Conservation (phyloP, 768 basidiomycete genomes). For the Pleurotus salmoneostramineus region DNA sequence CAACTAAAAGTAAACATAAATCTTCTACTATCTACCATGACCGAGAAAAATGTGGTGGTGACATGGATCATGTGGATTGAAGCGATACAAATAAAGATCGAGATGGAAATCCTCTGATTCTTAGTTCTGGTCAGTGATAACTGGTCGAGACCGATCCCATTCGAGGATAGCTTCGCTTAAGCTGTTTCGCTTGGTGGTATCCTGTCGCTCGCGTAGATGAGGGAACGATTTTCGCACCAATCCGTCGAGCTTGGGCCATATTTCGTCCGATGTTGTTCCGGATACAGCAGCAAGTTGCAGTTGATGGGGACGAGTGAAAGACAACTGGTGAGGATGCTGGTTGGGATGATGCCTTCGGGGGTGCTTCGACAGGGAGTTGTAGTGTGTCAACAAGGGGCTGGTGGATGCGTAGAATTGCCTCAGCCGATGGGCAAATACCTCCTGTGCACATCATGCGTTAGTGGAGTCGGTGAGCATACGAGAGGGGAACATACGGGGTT, state of each 20-base stretch:
- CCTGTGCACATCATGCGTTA: slow-evolving; percentile 35
- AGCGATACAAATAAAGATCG: no score
- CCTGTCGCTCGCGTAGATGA: slow-evolving; percentile 45
- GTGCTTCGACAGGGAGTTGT: slow-evolving; percentile 28
- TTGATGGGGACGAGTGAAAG: slow-evolving; percentile 39
- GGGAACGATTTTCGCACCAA: slow-evolving; percentile 59
- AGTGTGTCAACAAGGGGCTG: slow-evolving; percentile 77
- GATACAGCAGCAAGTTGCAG: slow-evolving; percentile 56
- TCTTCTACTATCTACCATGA: no score
- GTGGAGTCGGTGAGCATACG: neutral
- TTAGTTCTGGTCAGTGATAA: neutral
- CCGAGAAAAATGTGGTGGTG: neutral
- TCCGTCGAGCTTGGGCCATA: slow-evolving; percentile 80
- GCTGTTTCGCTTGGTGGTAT: slow-evolving; percentile 42
- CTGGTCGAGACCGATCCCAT: neutral
- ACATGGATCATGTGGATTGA: no score
- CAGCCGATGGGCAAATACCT: slow-evolving; percentile 74
- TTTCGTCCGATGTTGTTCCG: slow-evolving; percentile 81
- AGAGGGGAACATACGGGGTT: slow-evolving; percentile 59
- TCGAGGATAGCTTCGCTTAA: slow-evolving; percentile 50
- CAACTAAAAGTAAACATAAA: no score
- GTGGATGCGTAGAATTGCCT: slow-evolving; percentile 76
- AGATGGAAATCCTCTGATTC: no score
- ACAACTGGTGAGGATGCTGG: slow-evolving; percentile 50
- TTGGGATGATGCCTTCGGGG: slow-evolving; percentile 23